Conservation (phyloP, 306 rosid genomes). For the Glycine latifolia region DNA sequence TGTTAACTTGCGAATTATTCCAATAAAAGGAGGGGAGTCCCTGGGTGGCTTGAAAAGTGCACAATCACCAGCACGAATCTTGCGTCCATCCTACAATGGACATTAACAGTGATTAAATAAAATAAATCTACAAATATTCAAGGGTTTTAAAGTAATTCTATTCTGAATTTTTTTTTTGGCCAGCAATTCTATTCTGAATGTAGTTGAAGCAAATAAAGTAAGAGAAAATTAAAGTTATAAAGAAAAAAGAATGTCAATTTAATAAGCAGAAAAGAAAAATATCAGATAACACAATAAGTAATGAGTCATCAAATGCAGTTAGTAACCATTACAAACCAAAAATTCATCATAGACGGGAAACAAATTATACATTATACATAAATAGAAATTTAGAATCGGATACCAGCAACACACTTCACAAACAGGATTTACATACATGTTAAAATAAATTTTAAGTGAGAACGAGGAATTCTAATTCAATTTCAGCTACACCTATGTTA, state of each 20-base stretch:
- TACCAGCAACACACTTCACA: background rate
- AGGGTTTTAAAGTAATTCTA: background rate
- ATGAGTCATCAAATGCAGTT: background rate
- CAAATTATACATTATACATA: background rate
- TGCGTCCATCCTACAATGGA: slow-evolving; percentile 83
- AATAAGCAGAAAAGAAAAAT: background rate
- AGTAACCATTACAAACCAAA: background rate
- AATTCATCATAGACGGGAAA: background rate
- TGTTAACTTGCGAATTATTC: slow-evolving; percentile 79
- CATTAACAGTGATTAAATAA: slow-evolving; percentile 2
- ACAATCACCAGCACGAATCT: slow-evolving; percentile 89
- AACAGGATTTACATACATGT: background rate
- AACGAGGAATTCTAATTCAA: background rate
- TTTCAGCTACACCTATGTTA: background rate
- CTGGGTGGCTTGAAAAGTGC: slow-evolving; percentile 94
- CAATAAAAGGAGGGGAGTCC: slow-evolving; percentile 91
- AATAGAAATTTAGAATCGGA: background rate
- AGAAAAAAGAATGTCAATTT: background rate
- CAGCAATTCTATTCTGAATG: background rate
- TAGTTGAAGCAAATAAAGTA: background rate
- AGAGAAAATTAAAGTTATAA: background rate
- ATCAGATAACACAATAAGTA: background rate
- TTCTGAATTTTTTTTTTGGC: too few species aligned
- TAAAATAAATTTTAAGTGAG: background rate
- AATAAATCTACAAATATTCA: background rate